Base-by-base conservation (phyloP, 2,329 filamentous ascomycete species). In the Alternaria alternata region DNA sequence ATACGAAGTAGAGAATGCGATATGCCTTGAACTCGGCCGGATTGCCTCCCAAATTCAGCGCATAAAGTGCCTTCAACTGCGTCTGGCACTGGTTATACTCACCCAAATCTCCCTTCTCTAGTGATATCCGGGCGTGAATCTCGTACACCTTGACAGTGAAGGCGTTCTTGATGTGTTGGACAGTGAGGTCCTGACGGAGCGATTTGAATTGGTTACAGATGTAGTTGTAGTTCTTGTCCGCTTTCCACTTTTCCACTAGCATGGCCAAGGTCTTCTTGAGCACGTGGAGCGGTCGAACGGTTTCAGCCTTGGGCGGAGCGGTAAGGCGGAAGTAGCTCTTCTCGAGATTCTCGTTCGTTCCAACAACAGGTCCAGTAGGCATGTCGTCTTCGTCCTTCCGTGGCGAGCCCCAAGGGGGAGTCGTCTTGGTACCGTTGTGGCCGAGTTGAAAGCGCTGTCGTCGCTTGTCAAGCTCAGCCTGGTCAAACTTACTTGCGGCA, bases 51-150 rank as follows among this genome's bases (percentile, higher is more conserved):
- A 97, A 84, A 69, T 92, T 91, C 82, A 92, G 88, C 79, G 88
- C 88, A 82, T 99, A 98, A 74, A 99, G 84, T 68, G 91, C 93
- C 80, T 93, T 92, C 77, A 99, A 86, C 83, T 99, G 95, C 75
- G 95, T 98, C 85, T 99, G 95, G 82, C 95, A 99, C 87, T 99
- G 95, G 85, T 99, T 99, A 95, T 99, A 99, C 95, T 99, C 95
- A 99, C 95, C 94, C 84, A 98, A 88, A 85, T 99, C 95, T 82
- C 92, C 93, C 87, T 96, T 97, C 82, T 99, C 94, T 81, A 99
- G 85, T 69, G 95, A 95, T 81, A 99, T 98, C 62, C 95, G 90
- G 66, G 94, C 95, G 82, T 99, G 95, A 63, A 94, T 96, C 82
- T 99, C 95, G 81, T 99, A 99, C 48, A 97, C 95, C 64, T 87